Conservation (phyloP, 2,329 filamentous ascomycete species). For the Fusarium albidum region DNA sequence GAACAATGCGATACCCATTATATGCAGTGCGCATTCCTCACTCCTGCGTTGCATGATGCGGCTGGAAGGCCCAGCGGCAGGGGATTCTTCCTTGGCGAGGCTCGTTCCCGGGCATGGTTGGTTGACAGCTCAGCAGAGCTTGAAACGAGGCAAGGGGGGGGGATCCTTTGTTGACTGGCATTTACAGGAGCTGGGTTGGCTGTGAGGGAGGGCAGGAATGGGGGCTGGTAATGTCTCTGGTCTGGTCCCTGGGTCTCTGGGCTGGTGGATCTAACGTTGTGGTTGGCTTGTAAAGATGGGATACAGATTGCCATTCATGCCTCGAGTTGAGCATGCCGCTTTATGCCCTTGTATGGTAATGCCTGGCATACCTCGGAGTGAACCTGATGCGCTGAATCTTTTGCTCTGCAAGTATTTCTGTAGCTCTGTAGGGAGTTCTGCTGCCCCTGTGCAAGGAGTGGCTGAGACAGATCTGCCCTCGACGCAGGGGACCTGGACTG, state of each 20-base stretch:
- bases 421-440: too few species aligned
- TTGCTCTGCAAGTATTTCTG: too few species aligned
- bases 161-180: constrained; percentile 1
- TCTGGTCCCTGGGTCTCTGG: not conserved
- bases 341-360: too few species aligned
- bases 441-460: too few species aligned
- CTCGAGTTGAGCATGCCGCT: too few species aligned
- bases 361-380: too few species aligned
- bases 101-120: constrained; percentile 13
- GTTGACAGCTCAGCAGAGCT: not conserved
- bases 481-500: too few species aligned
- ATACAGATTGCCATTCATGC: too few species aligned
- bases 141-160: constrained; percentile 9
- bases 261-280: fast-evolving
- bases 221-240: constrained; percentile 36
- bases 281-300: not conserved
- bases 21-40: constrained; percentile 15
- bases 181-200: not conserved
- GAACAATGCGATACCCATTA: constrained; percentile 11
- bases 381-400: too few species aligned
- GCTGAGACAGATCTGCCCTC: constrained; percentile 29
- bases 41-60: not conserved
- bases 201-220: constrained; percentile 36
- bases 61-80: constrained; percentile 13
- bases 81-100: constrained; percentile 3